Evolutionary conservation across 768 basidiomycete genomes (phyloP).

Genomic region (Suillus lakei): DNA sequence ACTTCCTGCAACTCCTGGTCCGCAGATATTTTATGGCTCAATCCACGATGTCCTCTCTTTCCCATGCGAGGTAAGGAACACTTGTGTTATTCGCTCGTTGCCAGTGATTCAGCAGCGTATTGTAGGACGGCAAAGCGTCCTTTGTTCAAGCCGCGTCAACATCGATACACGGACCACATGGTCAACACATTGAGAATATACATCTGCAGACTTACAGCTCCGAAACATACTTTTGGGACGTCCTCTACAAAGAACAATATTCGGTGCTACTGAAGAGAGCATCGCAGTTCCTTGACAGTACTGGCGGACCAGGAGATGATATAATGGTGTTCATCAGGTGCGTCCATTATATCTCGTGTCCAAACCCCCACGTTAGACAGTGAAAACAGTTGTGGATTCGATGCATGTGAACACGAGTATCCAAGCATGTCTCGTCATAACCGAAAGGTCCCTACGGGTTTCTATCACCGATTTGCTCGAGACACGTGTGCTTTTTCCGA

Average conservation of each 20-base stretch:
- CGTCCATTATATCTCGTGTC: constrained; percentile 16
- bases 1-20: constrained; percentile 42
- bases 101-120: background rate
- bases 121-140: constrained; percentile 77
- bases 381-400: constrained; percentile 81
- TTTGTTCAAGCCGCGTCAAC: constrained; percentile 89
- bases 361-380: background rate
- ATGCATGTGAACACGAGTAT: constrained; percentile 92
- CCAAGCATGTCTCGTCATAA: constrained; percentile 90
- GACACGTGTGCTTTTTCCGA: constrained; percentile 73
- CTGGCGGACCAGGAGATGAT: constrained; percentile 67
- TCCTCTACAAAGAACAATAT: constrained; percentile 72
- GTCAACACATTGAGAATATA: constrained; percentile 87
- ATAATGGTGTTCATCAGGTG: constrained; percentile 89
- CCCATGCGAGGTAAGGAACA: constrained; percentile 77
- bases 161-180: constrained; percentile 77
- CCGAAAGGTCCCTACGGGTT: constrained; percentile 85
- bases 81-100: background rate
- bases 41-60: constrained; percentile 94
- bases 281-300: constrained; percentile 68
- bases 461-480: constrained; percentile 82
- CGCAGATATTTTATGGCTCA: constrained; percentile 85
- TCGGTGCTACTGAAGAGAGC: constrained; percentile 67
- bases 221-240: constrained; percentile 75
- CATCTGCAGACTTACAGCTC: constrained; percentile 78